Conservation (phyloP, 139 green algal genomes). For the Coelastrella sp. region DNA sequence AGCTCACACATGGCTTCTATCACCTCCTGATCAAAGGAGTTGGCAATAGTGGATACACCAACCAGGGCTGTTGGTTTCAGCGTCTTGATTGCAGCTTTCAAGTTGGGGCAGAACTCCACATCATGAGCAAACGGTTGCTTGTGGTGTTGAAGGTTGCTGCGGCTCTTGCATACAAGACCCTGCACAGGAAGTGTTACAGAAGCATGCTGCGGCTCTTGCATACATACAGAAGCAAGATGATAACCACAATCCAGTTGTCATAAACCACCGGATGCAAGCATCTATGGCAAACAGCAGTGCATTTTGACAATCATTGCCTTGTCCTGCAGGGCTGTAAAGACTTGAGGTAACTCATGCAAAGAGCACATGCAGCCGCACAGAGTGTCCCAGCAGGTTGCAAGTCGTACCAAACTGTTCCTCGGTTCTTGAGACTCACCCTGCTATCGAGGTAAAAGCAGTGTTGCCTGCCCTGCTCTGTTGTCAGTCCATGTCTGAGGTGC, state of each 20-base stretch:
- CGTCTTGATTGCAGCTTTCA: constrained; percentile 56
- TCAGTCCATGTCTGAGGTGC: constrained; percentile 30
- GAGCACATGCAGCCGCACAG: too few species aligned
- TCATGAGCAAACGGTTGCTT: constrained; percentile 91
- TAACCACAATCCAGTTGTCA: too few species aligned
- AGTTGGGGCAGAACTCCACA: constrained; percentile 51
- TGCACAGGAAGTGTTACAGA: constrained; percentile 59
- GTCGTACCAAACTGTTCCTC: too few species aligned
- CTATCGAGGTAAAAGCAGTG: constrained; percentile 70
- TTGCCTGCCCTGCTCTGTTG: constrained; percentile 55
- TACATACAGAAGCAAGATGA: constrained; percentile 32
- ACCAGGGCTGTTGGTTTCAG: constrained; percentile 73
- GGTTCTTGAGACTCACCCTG: constrained; percentile 48
- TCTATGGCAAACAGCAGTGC: too few species aligned
- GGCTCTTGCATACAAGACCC: constrained; percentile 48
- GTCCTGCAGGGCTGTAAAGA: too few species aligned
- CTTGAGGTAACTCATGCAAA: too few species aligned
- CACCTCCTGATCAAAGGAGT: constrained; percentile 70
- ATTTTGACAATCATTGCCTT: too few species aligned
- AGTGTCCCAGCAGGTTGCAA: not conserved
- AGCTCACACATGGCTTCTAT: constrained; percentile 57
- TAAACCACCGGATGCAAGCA: too few species aligned
- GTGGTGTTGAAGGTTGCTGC: constrained; percentile 75
- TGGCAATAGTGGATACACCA: constrained; percentile 65
- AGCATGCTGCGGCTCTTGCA: constrained; percentile 51